Conservation (phyloP, 2,329 filamentous ascomycete species). For the Colletotrichum theobromicola region DNA sequence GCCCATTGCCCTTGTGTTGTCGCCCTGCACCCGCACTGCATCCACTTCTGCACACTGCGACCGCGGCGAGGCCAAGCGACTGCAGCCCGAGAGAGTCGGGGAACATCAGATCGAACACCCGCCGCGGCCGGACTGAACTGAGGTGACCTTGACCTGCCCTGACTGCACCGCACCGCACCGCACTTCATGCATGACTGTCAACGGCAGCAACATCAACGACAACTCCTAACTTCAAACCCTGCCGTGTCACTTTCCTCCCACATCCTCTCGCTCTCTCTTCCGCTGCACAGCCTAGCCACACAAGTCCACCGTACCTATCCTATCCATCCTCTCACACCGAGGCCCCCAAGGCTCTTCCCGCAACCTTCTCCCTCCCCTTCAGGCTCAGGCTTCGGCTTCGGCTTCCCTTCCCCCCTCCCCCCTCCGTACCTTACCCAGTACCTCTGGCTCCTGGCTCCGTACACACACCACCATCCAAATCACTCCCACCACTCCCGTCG, state of each 20-base stretch:
- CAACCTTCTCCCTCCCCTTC: neutral
- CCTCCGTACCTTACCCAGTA: neutral
- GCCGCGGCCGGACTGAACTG: neutral
- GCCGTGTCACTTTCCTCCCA: neutral
- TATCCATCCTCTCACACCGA: neutral
- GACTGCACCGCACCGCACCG: neutral
- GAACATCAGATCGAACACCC: conserved; percentile 14
- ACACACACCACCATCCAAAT: neutral
- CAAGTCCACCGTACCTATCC: neutral
- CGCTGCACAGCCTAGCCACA: neutral
- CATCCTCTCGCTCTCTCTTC: neutral
- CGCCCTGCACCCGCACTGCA: neutral
- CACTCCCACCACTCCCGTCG: neutral
- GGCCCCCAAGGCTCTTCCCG: neutral
- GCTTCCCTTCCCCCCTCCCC: neutral
- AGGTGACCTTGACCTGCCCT: neutral
- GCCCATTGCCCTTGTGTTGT: neutral
- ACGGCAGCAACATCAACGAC: neutral
- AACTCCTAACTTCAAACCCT: neutral
- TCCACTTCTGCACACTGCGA: neutral
- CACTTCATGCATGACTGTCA: neutral
- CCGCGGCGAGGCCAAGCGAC: neutral
- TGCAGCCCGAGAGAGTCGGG: neutral
- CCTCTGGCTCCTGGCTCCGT: neutral
- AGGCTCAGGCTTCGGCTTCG: no score